These are phyloP conservation scores for Striga hermonthica DNA, from an alignment of 305 asterid species.

Conservation along the genomic window DNA sequence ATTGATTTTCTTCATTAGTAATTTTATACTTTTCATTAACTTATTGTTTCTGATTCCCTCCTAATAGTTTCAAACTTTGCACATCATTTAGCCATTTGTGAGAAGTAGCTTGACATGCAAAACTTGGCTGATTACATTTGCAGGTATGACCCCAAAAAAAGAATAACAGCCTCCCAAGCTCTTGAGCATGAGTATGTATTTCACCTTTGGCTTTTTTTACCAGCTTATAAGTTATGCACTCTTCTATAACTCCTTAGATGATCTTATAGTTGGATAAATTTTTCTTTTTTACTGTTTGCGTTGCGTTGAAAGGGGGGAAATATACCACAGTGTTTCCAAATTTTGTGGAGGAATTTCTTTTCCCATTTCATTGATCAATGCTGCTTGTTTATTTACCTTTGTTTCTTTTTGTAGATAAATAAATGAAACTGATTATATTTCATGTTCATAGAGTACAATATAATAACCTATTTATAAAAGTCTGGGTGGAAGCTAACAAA, in stretches of 20 bases:
- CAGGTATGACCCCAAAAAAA: slow-evolving; percentile 93
- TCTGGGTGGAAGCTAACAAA: no score
- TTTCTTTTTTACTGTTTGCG: slow-evolving; percentile 20
- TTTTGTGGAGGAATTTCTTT: slow-evolving; percentile 15
- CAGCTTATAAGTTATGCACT: slow-evolving; percentile 13
- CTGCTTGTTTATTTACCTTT: slow-evolving; percentile 23
- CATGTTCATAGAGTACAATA: no score
- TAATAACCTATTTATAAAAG: no score
- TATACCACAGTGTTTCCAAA: slow-evolving; percentile 5
- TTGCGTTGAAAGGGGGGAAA: slow-evolving; percentile 18
- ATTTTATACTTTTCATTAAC: slow-evolving; percentile 21
- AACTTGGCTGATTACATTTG: slow-evolving; percentile 37
- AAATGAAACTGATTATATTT: no score
- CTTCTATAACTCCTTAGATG: slow-evolving; percentile 8
- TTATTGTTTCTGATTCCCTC: slow-evolving; percentile 12
- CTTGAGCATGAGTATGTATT: slow-evolving; percentile 90
- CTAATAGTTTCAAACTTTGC: slow-evolving; percentile 20
- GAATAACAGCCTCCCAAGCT: slow-evolving; percentile 91
- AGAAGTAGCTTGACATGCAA: slow-evolving; percentile 23
- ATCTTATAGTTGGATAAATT: slow-evolving; percentile 9
- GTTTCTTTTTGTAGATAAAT: background rate
- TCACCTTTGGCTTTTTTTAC: slow-evolving; percentile 20
- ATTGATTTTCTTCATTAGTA: slow-evolving; percentile 10
- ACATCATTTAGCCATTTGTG: slow-evolving; percentile 26
- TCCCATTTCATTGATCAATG: slow-evolving; percentile 18